phyloP scores from a whole-genome alignment of 1,284 basidiomycete species.

The Ganoderma boninense region DNA sequence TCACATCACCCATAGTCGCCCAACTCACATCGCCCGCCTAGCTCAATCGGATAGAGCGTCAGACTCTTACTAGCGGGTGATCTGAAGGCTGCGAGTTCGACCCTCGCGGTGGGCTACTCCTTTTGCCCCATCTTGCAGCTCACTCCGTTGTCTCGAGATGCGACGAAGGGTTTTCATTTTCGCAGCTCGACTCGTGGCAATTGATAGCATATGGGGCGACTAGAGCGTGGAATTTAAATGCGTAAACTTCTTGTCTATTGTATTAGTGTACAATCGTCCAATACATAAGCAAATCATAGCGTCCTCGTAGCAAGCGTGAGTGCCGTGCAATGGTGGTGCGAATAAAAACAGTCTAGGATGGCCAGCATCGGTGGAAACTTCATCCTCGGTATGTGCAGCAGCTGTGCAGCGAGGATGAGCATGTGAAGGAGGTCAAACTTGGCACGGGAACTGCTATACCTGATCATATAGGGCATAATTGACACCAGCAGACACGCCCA shows the following conservation, averaged over 20 bases:
- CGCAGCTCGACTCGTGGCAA: too few species aligned
- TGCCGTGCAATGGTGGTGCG: slow-evolving; percentile 13
- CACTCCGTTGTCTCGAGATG: neutral
- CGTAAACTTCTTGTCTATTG: slow-evolving; percentile 14
- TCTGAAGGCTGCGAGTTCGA: slow-evolving; percentile 93
- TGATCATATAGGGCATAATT: slow-evolving; percentile 77
- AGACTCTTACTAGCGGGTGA: slow-evolving; percentile 61
- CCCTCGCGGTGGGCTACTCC: slow-evolving; percentile 85
- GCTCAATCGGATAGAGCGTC: slow-evolving; percentile 91
- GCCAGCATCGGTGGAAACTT: slow-evolving; percentile 25
- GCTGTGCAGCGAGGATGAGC: slow-evolving; percentile 43
- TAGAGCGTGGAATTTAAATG: neutral
- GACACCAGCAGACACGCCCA: slow-evolving; percentile 71
- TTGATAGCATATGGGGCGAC: neutral
- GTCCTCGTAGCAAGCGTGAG: slow-evolving; percentile 20
- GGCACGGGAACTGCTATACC: slow-evolving; percentile 41
- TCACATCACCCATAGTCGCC: neutral
- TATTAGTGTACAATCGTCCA: slow-evolving; percentile 25
- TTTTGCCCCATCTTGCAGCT: neutral
- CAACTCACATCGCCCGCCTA: slow-evolving; percentile 62
- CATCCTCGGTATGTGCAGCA: slow-evolving; percentile 78
- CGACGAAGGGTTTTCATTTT: neutral
- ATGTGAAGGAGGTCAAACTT: neutral
- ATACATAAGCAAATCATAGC: slow-evolving; percentile 28
- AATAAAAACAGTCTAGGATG: slow-evolving; percentile 9